Evolutionary conservation across 2,329 filamentous ascomycete genomes (phyloP), one percentile per base, ranked within the genome.

Genomic region (Helicocarpus griseus): DNA sequence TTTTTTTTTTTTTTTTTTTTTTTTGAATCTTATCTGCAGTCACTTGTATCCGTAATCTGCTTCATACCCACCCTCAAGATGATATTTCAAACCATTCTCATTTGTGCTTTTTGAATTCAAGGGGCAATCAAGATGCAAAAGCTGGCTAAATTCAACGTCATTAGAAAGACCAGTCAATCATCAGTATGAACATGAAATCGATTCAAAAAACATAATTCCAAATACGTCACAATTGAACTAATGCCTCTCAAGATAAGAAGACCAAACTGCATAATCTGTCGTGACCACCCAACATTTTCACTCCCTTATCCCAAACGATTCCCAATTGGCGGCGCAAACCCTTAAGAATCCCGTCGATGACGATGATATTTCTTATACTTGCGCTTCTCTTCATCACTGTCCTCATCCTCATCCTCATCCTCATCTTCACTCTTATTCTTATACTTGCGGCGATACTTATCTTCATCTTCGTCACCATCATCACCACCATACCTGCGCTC

Each of bases 401-500:
- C 49, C 43, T 60, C 56, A 47, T 52, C 56, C 36, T 51, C 49
- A 53, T 54, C 56, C 14, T 58, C 56, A 17, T 58, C 55, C 36
- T 60, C 57, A 45, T 60, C 54, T 40, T 60, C 58, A 45, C 58
- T n/a, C 13, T 36, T 33, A 13, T 55, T 49, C 28, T 51, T 48
- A 45, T 54, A 45, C 28, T 39, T 43, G 6, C 43, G 43, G 17
- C 50, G 31, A n/a, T 54, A 49, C 2, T 22, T 19, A 21, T 54
- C 49, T 17, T 54, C 51, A 5, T 29, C 41, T 28, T 48, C 44
- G 11, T 53, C 52, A 9, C 31, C 40, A 36, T 21, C 26, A 24
- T 38, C 38, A 24, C 31, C 48, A 36, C 52, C 59, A 52, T 57
- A 54, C 28, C 51, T 56, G 45, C 57, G 51, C 41, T 65, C 60